Evolutionary conservation across 2,329 filamentous ascomycete species (phyloP).

Genomic region (Shiraia bambusicola): DNA sequence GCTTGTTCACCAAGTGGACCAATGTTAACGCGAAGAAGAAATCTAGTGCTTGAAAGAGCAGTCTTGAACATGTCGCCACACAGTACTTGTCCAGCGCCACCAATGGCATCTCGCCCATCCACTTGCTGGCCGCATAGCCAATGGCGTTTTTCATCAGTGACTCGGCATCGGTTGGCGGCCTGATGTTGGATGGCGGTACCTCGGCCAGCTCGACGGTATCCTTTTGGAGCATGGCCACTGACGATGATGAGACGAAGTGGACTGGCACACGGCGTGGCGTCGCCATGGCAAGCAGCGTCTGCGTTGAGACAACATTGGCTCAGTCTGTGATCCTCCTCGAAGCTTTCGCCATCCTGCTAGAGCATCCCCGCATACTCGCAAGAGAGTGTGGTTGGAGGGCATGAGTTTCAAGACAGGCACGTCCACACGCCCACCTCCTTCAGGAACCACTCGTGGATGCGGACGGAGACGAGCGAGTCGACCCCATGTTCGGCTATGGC

Average conservation of each 20-base stretch:
- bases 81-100: constrained; percentile 10
- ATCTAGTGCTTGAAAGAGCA: background rate
- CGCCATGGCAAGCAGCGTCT: constrained; percentile 6
- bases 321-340: constrained; percentile 2
- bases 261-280: constrained; percentile 7
- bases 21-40: constrained; percentile 13
- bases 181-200: background rate
- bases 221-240: constrained; percentile 8
- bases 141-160: constrained; percentile 8
- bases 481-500: constrained; percentile 9
- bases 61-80: no score
- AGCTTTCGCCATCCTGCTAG: constrained; percentile 11
- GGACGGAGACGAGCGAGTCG: constrained; percentile 21
- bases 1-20: constrained; percentile 6
- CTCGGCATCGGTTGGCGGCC: constrained; percentile 4
- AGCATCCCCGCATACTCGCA: constrained; percentile 7
- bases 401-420: constrained; percentile 18
- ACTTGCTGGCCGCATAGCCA: constrained; percentile 17
- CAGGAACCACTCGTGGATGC: constrained; percentile 17
- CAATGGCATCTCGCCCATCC: constrained; percentile 9
- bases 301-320: constrained; percentile 6
- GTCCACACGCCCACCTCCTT: constrained; percentile 15
- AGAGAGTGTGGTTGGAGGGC: constrained; percentile 1
- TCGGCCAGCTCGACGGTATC: background rate
- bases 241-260: constrained; percentile 16